Percentiles rank a stretch among this genome's conserved stretches.
Evolutionary conservation across 2,329 filamentous ascomycete genomes (phyloP).

Genomic region (Blastomyces emzantsi): DNA sequence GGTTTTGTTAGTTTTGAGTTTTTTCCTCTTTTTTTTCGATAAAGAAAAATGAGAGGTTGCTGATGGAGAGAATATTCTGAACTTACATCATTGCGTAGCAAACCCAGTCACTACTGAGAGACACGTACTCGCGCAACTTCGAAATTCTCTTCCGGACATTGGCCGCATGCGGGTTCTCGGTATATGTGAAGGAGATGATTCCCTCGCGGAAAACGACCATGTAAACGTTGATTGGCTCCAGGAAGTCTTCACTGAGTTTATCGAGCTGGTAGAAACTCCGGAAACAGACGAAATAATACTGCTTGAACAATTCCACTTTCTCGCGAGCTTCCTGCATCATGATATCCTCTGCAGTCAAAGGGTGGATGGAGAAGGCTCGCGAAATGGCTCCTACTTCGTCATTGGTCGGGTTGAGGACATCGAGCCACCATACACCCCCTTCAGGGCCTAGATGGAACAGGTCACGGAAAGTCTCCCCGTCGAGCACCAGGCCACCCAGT

Average conservation of each 20-base stretch:
- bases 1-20: constrained; percentile 3
- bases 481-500: constrained; percentile 77
- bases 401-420: constrained; percentile 81
- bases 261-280: constrained; percentile 83
- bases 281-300: constrained; percentile 98
- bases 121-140: constrained; percentile 87
- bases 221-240: constrained; percentile 93
- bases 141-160: constrained; percentile 89
- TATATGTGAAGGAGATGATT: constrained; percentile 89
- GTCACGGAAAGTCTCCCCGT: constrained; percentile 80
- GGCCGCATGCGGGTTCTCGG: constrained; percentile 73
- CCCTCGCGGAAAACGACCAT: constrained; percentile 95
- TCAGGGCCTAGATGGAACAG: constrained; percentile 65
- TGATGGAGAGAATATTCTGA: background rate
- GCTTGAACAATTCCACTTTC: constrained; percentile 95
- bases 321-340: constrained; percentile 90
- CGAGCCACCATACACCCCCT: constrained; percentile 96
- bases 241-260: constrained; percentile 67
- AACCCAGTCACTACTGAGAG: constrained; percentile 94
- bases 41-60: background rate
- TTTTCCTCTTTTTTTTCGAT: background rate
- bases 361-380: constrained; percentile 91
- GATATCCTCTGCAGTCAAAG: constrained; percentile 93
- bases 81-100: constrained; percentile 94
- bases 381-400: constrained; percentile 82